Evolutionary conservation across 257 asterid genomes (phyloP), one percentile per base, ranked within the genome.

Genomic region (Phtheirospermum japonicum): DNA sequence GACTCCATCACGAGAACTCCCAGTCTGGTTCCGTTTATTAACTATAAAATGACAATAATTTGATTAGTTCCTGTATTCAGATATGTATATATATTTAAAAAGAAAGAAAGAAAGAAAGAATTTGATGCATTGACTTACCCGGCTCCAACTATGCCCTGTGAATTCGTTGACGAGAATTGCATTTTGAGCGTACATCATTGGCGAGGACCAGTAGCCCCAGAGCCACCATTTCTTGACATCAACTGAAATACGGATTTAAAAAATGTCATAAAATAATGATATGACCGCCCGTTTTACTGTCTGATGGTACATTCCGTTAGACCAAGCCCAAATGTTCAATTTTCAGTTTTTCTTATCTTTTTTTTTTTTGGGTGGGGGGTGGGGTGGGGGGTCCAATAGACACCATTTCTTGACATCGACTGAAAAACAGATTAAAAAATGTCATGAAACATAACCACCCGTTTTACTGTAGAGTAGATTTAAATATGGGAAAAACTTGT

Each of bases 121-220:
- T 9, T 30, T 26, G 49, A 63, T 51, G 20, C 40, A 61, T 33
- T 18, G 40, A 49, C 84, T 79, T 81, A 81, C 88, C 30, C 2
- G 72, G 65, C 73, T 74, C 95, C 95, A 86, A 34, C 88, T 77
- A 20, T 83, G 78, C 18, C 81, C 86, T 0, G 67, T 65, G 75
- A 83, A 86, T 69, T 86, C 91, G 45, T 86, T 86, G 7, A 65
- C 88, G 19, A 83, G 73, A 52, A 86, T 81, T 51, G 87, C 85
- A 39, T 83, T 86, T 72, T 81, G 86, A 5, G 83, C 78, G 48
- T 86, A 86, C 95, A 83, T 83, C 79, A 86, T 30, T 0, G 95
- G 95, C 9, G 95, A 86, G 42, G 80, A 23, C 82, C 82, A 86
- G 79, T 81, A 86, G 11, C 88, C 90, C 95, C 95, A 86, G 14